Evolutionary conservation across 1,284 basidiomycete species (phyloP).

Genomic region (Fomitopsis palustris): DNA sequence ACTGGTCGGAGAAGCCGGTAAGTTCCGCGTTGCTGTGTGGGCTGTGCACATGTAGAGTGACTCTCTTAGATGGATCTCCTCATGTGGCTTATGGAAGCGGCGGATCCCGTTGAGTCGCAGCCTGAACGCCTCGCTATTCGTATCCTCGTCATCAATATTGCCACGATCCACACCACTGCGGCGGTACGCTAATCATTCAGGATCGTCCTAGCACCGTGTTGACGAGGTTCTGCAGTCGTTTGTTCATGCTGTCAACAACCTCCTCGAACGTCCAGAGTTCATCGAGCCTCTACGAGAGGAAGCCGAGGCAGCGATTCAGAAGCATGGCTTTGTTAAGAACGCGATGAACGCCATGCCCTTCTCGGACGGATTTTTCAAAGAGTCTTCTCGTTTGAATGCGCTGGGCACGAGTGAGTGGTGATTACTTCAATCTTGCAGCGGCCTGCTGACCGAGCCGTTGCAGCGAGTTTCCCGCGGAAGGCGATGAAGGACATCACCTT

Average conservation of each 20-base stretch:
- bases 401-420: slow-evolving; percentile 4
- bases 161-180: slow-evolving; percentile 13
- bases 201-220: not conserved
- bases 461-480: slow-evolving; percentile 13
- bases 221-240: slow-evolving; percentile 6
- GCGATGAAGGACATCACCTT: slow-evolving; percentile 15
- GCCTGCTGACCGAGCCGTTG: not conserved
- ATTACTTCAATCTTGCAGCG: not conserved
- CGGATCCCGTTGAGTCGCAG: slow-evolving; percentile 9
- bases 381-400: slow-evolving; percentile 11
- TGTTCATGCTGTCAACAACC: slow-evolving; percentile 10
- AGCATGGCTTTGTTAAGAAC: slow-evolving; percentile 10
- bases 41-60: not conserved
- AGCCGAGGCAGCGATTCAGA: slow-evolving; percentile 1
- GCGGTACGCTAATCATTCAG: slow-evolving; percentile 1
- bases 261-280: slow-evolving; percentile 6
- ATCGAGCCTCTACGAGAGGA: slow-evolving; percentile 10
- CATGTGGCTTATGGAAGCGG: slow-evolving; percentile 13
- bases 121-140: slow-evolving; percentile 10
- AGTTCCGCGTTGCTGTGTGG: not conserved
- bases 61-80: slow-evolving; percentile 5
- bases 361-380: slow-evolving; percentile 16
- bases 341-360: slow-evolving; percentile 6
- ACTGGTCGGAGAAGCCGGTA: slow-evolving; percentile 14
- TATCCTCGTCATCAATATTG: slow-evolving; percentile 14